Base-by-base conservation (phyloP, 2,329 filamentous ascomycete genomes). In the Zasmidium citrigriseum region DNA sequence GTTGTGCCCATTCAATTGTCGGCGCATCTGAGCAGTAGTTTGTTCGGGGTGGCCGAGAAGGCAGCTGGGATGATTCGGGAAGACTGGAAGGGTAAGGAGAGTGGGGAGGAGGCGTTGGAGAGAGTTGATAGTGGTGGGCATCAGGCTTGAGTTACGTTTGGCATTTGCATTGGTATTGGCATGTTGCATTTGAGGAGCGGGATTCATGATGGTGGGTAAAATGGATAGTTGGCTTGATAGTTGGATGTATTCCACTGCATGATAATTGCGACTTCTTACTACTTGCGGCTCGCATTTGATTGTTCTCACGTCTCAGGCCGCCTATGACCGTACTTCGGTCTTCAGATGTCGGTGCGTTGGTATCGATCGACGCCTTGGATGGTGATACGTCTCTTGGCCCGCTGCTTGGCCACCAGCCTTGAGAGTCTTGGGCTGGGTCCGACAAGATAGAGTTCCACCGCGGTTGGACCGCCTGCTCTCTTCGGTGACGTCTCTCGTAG, bases 41-140 rank as follows among this genome's bases (percentile, higher is more conserved):
- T 73, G 2, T 71, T 68, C 55, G 67, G 64, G 2, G 52, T 72
- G 50, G 69, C 66, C 63, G 77, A 72, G 64, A 79, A 79, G 74
- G 78, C 76, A 64, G 55, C 68, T 3, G 65, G 63, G 49, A 58
- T 68, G 18, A 66, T 71, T 24, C 64, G 60, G 44, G 57, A 62
- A 27, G 62, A 63, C 51, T 47, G 44, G 53, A 18, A 47, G 20
- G 2, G 27, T 23, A 22, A 44, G 24, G 11, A 20, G 22, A 25
- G 18, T 11, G 14, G 34, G 14, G 5, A 7, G 34, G 34, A 41
- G 16, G 12, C 27, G 27, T 34, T 41, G 34, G 16, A 41, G 4
- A n/a, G 7, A n/a, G 7, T 41, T 16, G 34, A 41, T 41, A 41
- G 7, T 41, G 34, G 14, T 41, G 34, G 14, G 7, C 12, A 9